These are phyloP conservation scores for Aureobasidium mangrovei DNA, from an alignment of 2,329 filamentous ascomycete species.

Conservation along the genomic window DNA sequence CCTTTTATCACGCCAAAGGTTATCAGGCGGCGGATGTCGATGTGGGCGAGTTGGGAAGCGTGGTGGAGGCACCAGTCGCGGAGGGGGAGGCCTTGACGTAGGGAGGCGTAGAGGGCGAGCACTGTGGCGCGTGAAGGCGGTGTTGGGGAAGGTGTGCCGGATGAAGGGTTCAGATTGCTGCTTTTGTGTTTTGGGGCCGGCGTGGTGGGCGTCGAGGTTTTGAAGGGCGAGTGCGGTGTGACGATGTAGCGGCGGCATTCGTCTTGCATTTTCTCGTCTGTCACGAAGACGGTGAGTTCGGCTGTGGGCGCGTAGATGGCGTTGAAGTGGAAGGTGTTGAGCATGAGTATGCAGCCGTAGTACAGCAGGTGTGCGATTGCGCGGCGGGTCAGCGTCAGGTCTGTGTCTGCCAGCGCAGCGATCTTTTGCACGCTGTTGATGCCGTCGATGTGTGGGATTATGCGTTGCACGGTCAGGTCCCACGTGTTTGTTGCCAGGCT, in stretches of 20 bases:
- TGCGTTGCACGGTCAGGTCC: conserved; percentile 69
- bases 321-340: conserved; percentile 92
- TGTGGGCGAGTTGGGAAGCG: conserved; percentile 59
- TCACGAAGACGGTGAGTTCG: conserved; percentile 69
- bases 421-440: conserved; percentile 84
- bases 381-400: conserved; percentile 74
- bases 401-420: conserved; percentile 74
- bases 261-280: conserved; percentile 67
- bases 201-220: conserved; percentile 51
- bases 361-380: conserved; percentile 85
- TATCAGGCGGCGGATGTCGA: conserved; percentile 85
- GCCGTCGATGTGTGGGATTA: conserved; percentile 82
- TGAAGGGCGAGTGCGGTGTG: conserved; percentile 21
- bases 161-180: conserved; percentile 1
- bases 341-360: conserved; percentile 80
- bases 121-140: conserved; percentile 36
- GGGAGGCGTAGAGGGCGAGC: conserved; percentile 74
- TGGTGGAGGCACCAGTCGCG: conserved; percentile 79
- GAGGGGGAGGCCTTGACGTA: conserved; percentile 74
- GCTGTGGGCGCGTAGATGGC: conserved; percentile 81
- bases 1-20: conserved; percentile 96
- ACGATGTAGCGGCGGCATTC: conserved; percentile 84
- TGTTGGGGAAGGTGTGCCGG: background rate
- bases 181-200: background rate
- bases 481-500: conserved; percentile 55